phyloP scores from a whole-genome alignment of 2,329 filamentous ascomycete species.

The Ophiostoma perfectum region DNA sequence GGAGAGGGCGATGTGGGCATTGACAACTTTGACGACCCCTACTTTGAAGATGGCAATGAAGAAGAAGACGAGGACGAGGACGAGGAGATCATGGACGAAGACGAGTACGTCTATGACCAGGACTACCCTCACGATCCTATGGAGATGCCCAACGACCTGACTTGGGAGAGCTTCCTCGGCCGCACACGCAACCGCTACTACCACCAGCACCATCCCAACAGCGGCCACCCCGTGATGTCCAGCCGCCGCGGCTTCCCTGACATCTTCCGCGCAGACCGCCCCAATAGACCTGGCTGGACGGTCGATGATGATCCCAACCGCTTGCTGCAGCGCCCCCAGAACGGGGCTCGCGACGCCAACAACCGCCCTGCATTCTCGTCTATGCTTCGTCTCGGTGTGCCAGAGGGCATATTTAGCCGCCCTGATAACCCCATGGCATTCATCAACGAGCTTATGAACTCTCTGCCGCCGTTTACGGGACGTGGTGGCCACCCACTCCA shows the following conservation, averaged over 20 bases:
- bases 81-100: slow-evolving; percentile 66
- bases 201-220: slow-evolving; percentile 38
- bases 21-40: slow-evolving; percentile 48
- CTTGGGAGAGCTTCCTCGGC: slow-evolving; percentile 33
- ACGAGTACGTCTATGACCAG: slow-evolving; percentile 54
- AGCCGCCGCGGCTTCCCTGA: slow-evolving; percentile 38
- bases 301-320: slow-evolving; percentile 82
- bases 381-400: slow-evolving; percentile 47
- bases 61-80: slow-evolving; percentile 64
- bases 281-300: slow-evolving; percentile 42
- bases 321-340: slow-evolving; percentile 58
- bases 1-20: slow-evolving; percentile 44
- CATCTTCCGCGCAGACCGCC: slow-evolving; percentile 49
- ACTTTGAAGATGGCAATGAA: slow-evolving; percentile 52
- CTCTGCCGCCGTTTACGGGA: slow-evolving; percentile 34
- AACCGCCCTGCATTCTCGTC: slow-evolving; percentile 40
- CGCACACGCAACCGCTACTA: slow-evolving; percentile 34
- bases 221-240: slow-evolving; percentile 32
- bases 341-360: slow-evolving; percentile 39
- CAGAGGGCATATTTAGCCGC: slow-evolving; percentile 42
- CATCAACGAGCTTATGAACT: slow-evolving; percentile 52
- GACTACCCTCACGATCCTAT: slow-evolving; percentile 41
- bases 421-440: slow-evolving; percentile 42
- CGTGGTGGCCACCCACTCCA: slow-evolving; percentile 49
- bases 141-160: slow-evolving; percentile 35